Evolutionary conservation across 2,329 filamentous ascomycete species (phyloP), one percentile per base, ranked within the genome.

Genomic region (Davidsoniella virescens): DNA sequence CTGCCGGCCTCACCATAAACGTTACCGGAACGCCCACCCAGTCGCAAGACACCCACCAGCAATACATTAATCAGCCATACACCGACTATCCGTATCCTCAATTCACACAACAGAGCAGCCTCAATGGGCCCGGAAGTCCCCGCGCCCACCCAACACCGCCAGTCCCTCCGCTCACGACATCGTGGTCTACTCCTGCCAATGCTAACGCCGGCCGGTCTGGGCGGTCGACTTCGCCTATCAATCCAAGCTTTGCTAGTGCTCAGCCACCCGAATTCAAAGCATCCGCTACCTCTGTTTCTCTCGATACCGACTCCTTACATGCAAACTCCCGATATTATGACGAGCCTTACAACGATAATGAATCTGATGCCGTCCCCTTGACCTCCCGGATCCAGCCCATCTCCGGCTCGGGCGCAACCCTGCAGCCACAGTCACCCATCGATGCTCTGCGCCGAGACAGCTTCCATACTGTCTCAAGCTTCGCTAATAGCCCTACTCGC

Each of bases 351-450:
- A 38, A 47, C 29, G 42, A 49, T 10, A 44, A 16, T 36, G 52
- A 54, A 8, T 52, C 52, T n/a, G 52, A 53, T 33, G 52, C 47
- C 1, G 67, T 74, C 12, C 78, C 78, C 23, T 65, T 82, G 47
- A 75, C 74, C 12, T 66, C 68, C n/a, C 63, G 68, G 40, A 71
- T 70, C 23, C 70, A 75, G 56, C 72, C 76, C 5, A 79, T 76
- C 18, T 67, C 71, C 5, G 52, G 52, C 16, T 36, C 47, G 3
- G 48, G 47, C 5, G 70, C 73, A 16, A 65, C 70, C 12, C 61
- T 75, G 36, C 60, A 62, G 39, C 64, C 69, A 16, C 63, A 63
- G 5, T 53, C 52, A 14, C 61, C 61, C 16, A 57, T 60, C 4
- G 69, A 71, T 16, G 59, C 65, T 12, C 65, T 66, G 48, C 62